Base-by-base conservation (phyloP, 1,284 basidiomycete species). In the Puccinia triticina region DNA sequence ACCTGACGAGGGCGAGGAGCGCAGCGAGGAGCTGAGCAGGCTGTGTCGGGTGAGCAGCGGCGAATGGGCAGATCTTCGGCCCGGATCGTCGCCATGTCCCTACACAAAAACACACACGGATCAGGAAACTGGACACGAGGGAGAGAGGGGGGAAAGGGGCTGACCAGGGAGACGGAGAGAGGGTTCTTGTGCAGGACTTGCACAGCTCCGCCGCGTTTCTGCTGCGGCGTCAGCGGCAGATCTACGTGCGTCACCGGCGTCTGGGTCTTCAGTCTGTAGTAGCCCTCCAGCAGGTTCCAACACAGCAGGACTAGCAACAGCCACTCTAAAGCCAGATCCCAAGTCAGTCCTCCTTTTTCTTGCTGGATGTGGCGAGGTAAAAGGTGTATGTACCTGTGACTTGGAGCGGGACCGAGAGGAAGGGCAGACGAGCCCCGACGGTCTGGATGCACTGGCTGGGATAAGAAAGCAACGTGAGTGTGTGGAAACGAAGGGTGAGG, bases 291-390 rank as follows among this genome's bases (percentile, higher is more conserved):
- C 34, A 61, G 5, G 55, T 80, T 80, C 8, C 46, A 34, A 7
- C 72, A 26, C 23, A 80, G 16, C n/a, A 80, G 3, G 5, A 80
- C 34, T 18, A 71, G 37, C 1, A 80, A 26, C n/a, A 72, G 37
- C 78, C 78, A 80, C 48, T 80, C 78, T 80, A 21, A 0, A 46
- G n/a, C n/a, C n/a, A n/a, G n/a, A n/a, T n/a, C n/a, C n/a, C n/a
- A n/a, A n/a, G n/a, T n/a, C n/a, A 2, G 12, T 53, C 3, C 29
- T 67, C 34, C 3, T 69, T 64, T 43, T 43, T 43, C 40, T 12
- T 43, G 40, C 40, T 43, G 48, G n/a, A n/a, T 61, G 10, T 26
- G 32, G 26, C 29, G 12, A 26, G 32, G 43, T 73, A 53, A 53
- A 26, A 53, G 50, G n/a, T n/a, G n/a, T 18, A 14, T 73, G 21